Base-by-base conservation (phyloP, 176 grass and related monocot species). In the Calamus simplicifolius region DNA sequence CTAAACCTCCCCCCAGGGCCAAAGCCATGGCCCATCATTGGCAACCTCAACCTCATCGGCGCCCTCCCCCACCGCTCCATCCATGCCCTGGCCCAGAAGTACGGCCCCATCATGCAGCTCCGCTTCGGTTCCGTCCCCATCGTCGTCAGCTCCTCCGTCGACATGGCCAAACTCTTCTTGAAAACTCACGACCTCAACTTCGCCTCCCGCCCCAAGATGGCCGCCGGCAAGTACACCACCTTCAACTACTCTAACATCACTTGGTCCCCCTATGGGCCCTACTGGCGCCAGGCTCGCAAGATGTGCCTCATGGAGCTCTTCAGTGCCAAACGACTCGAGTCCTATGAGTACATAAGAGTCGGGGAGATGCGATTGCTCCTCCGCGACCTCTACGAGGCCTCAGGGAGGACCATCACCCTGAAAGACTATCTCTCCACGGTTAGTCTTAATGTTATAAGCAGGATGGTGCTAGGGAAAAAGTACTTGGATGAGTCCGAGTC, bases 261-360 rank as follows among this genome's bases (percentile, higher is more conserved):
- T 4, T 95, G 85, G 85, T 81, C 90, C 2, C 77, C 80, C n/a
- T 95, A 95, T 56, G 90, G 76, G 23, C 53, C 80, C 0, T 95
- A 95, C 56, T 89, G 82, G 86, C 77, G 86, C 4, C 77, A 89
- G 50, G 86, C 77, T 17, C 82, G 85, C 23, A 89, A 79, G 77
- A 81, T 95, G 70, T 95, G 90, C 77, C 43, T 95, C 62, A 69
- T 84, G 48, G 90, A 95, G 77, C 82, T 95, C 62, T 89, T 95
- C 67, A 86, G 86, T 73, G 77, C 80, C 26, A 86, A 81, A 64
- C 76, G 86, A 0, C 82, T 95, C 6, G 82, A 83, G 43, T 89
- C 90, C 23, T 89, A 79, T 26, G 82, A 86, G 77, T 79, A 84
- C 73, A 84, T 95, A 74, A 71, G 86, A 19, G 66, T 5, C 0